Percentiles rank a stretch among this genome's conserved stretches.
Evolutionary conservation across 371 early-diverging fungal species (phyloP).

Genomic region (Lichtheimia corymbifera): DNA sequence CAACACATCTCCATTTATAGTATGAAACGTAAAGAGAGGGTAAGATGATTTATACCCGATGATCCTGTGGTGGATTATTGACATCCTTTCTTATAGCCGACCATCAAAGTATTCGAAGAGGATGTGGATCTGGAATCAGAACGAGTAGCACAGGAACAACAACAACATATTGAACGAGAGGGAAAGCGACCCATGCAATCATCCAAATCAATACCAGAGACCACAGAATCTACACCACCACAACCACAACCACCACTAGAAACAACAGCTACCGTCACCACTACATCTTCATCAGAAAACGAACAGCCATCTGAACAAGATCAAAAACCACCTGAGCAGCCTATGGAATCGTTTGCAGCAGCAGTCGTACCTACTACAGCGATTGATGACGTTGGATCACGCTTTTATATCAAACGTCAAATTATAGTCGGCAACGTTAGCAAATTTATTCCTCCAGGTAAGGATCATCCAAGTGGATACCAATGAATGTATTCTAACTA

Average conservation of each 20-base stretch:
- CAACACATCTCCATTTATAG: neutral
- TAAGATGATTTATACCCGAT: slow-evolving; percentile 18
- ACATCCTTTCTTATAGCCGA: slow-evolving; percentile 46
- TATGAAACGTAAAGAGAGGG: slow-evolving; percentile 31
- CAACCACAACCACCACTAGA: neutral
- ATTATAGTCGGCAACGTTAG: slow-evolving; percentile 88
- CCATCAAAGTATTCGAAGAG: slow-evolving; percentile 73
- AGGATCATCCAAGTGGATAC: neutral
- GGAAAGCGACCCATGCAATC: slow-evolving; percentile 9
- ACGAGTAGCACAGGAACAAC: slow-evolving; percentile 12
- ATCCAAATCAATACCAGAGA: slow-evolving; percentile 19
- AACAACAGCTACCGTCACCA: neutral
- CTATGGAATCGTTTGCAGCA: slow-evolving; percentile 34
- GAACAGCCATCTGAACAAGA: slow-evolving; percentile 1
- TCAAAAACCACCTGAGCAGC: slow-evolving; percentile 1
- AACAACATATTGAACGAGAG: neutral
- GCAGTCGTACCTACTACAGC: slow-evolving; percentile 11
- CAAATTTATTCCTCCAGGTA: slow-evolving; percentile 66
- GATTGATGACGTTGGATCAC: slow-evolving; percentile 61
- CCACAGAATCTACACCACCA: neutral
- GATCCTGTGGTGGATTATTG: neutral
- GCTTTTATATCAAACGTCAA: slow-evolving; percentile 83
- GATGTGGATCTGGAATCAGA: slow-evolving; percentile 66
- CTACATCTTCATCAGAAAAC: neutral
- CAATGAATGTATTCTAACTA: neutral